Conservation (phyloP, 352 stramenopile genomes). For the Globisporangium cylindrosporum region DNA sequence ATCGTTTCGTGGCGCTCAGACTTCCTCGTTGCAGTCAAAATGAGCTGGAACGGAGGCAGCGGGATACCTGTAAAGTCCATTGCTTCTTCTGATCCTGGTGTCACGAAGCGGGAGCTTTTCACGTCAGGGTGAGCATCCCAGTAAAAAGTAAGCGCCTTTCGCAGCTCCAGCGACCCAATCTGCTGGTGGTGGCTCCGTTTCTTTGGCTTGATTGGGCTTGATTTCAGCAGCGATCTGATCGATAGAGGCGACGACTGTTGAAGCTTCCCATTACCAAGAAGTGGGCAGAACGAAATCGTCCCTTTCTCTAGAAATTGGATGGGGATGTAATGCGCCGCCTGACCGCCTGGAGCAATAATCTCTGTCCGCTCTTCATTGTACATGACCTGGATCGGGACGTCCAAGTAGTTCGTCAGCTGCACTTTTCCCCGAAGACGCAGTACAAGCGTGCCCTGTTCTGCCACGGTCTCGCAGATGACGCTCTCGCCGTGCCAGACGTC, state of each 20-base stretch:
- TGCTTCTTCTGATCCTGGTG: neutral
- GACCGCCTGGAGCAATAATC: constrained; percentile 44
- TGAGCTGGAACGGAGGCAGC: constrained; percentile 69
- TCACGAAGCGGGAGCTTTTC: constrained; percentile 14
- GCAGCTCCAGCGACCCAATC: constrained; percentile 54
- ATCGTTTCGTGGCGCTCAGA: constrained; percentile 75
- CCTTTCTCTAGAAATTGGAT: constrained; percentile 77
- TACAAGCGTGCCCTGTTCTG: constrained; percentile 80
- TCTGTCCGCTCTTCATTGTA: constrained; percentile 68
- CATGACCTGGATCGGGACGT: constrained; percentile 66
- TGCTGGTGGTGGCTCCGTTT: constrained; percentile 36
- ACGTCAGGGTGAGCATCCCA: constrained; percentile 45
- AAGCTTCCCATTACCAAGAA: constrained; percentile 55
- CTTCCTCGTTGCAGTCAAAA: constrained; percentile 67
- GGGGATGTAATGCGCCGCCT: constrained; percentile 65
- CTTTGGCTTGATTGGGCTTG: constrained; percentile 24
- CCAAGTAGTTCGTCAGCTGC: constrained; percentile 73
- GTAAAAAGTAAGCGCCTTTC: constrained; percentile 73
- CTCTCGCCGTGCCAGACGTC: constrained; percentile 75
- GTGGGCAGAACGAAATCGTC: constrained; percentile 68
- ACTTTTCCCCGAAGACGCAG: constrained; percentile 77
- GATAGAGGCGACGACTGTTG: constrained; percentile 55
- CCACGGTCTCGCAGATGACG: constrained; percentile 84
- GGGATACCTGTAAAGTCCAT: constrained; percentile 26
- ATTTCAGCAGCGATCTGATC: constrained; percentile 56